A percentile compares a stretch with the other conserved stretches of the same genome.
Evolutionary conservation across 805 yeast genomes (phyloP).

Genomic region (Yamadazyma sp.): DNA sequence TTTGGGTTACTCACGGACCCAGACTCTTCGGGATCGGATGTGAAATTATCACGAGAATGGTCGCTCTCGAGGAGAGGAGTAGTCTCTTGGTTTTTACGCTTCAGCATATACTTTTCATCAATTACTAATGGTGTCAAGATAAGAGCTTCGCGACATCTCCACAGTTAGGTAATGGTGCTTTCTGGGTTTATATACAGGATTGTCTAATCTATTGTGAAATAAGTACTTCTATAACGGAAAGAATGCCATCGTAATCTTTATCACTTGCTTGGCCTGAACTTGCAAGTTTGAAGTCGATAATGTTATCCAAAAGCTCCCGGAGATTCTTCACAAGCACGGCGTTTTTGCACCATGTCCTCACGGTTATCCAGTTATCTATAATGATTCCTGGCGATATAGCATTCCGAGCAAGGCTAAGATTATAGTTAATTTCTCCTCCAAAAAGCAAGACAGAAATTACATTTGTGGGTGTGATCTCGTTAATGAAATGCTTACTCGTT

Average conservation of each 20-base stretch:
- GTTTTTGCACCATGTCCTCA: slow-evolving; percentile 91
- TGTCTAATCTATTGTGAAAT: slow-evolving; percentile 6
- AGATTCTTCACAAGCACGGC: slow-evolving; percentile 80
- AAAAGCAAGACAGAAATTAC: slow-evolving; percentile 73
- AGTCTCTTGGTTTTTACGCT: not conserved
- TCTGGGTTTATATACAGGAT: not conserved
- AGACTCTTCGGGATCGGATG: not conserved
- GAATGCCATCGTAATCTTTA: slow-evolving; percentile 6
- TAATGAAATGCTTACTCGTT: slow-evolving; percentile 66
- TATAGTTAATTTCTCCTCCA: slow-evolving; percentile 72
- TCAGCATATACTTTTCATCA: not conserved
- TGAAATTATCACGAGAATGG: not conserved
- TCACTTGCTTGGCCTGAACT: slow-evolving; percentile 11
- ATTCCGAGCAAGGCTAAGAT: slow-evolving; percentile 45
- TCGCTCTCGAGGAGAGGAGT: not conserved
- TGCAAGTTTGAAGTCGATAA: slow-evolving; percentile 58
- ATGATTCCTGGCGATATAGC: slow-evolving; percentile 78
- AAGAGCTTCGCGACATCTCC: not conserved
- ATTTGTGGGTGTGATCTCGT: slow-evolving; percentile 79
- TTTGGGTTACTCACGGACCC: not conserved
- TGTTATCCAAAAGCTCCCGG: slow-evolving; percentile 62
- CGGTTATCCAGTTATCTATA: slow-evolving; percentile 85
- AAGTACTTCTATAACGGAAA: slow-evolving; percentile 4
- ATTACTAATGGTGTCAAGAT: not conserved
- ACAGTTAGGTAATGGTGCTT: not conserved